Evolutionary conservation across 345 rosid genomes (phyloP).

Genomic region (Populus nigra): DNA sequence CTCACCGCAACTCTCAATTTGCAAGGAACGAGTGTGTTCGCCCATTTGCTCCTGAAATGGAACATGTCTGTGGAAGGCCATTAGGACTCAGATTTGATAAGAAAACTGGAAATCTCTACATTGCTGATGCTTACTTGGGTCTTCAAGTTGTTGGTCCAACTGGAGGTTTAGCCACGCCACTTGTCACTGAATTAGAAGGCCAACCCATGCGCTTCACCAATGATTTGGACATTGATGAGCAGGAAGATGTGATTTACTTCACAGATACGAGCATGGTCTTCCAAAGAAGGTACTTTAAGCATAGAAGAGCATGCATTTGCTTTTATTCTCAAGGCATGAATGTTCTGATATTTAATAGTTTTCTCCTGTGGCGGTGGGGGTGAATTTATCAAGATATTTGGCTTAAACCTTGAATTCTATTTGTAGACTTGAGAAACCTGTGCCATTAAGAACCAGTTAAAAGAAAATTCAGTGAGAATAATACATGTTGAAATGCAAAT

Average conservation of each 20-base stretch:
- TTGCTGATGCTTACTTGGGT: constrained; percentile 34
- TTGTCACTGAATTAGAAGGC: constrained; percentile 23
- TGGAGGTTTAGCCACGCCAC: constrained; percentile 24
- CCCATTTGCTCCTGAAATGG: constrained; percentile 24
- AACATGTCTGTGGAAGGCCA: constrained; percentile 34
- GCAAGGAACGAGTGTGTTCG: constrained; percentile 17
- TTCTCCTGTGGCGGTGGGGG: too few relatives aligned
- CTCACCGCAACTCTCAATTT: neutral
- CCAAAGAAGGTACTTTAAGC: constrained; percentile 21
- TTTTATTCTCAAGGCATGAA: neutral
- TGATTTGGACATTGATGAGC: constrained; percentile 25
- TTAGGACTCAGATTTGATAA: constrained; percentile 23
- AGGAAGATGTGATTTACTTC: constrained; percentile 24
- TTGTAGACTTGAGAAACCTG: neutral
- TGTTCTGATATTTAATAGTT: neutral
- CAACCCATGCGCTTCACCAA: constrained; percentile 22
- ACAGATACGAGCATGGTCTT: constrained; percentile 23
- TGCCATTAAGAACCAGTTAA: neutral
- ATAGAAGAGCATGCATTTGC: neutral
- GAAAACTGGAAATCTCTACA: constrained; percentile 29
- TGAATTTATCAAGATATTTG: too few relatives aligned
- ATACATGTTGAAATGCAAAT: neutral
- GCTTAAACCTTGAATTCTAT: too few relatives aligned
- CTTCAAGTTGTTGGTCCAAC: constrained; percentile 23
- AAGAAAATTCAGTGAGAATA: neutral